Evolutionary conservation across 2,329 filamentous ascomycete species (phyloP), one percentile per base, ranked within the genome.

Genomic region (Arthrobotrys sinensis): DNA sequence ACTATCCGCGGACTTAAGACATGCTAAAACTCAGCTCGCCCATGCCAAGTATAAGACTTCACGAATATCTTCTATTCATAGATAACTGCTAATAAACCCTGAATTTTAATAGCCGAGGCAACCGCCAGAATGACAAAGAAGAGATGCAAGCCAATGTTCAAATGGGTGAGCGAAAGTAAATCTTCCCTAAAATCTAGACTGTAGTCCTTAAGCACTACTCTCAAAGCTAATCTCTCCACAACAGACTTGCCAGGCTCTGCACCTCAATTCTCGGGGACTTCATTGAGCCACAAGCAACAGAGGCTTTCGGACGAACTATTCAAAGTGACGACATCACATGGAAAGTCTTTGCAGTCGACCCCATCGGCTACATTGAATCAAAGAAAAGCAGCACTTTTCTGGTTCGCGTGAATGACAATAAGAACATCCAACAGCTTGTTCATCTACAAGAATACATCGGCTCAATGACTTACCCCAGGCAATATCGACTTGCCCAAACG

Each of bases 381-480:
- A 62, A 45, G 21, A 55, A 45, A 8, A 7, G 14, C 38, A 14
- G 36, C 4, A 53, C 32, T 8, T 57, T 34, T 10, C 16, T 14
- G 14, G 5, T 6, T 11, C 50, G 19, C 2, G 6, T 46, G n/a
- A 12, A 5, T 1, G 12, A 28, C 8, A 24, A 28, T 4, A 62
- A 5, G 53, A 62, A 11, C 8, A 3, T 28, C 16, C 16, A 52
- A 16, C 21, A 16, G 16, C 11, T 60, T 32, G 14, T 28, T 21
- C 12, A 46, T 12, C n/a, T 76, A 1, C 64, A 60, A 5, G 72
- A 76, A 21, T 40, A 19, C n/a, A 69, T 76, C 6, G 46, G 46
- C 4, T 11, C 43, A 8, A 32, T 69, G 57, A 40, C 53, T 16
- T 76, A 76, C 34, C 55, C 19, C 12, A 36, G 46, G 11, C 28